Evolutionary conservation across 331 rosid genomes (phyloP).

Genomic region (Phaseolus coccineus): DNA sequence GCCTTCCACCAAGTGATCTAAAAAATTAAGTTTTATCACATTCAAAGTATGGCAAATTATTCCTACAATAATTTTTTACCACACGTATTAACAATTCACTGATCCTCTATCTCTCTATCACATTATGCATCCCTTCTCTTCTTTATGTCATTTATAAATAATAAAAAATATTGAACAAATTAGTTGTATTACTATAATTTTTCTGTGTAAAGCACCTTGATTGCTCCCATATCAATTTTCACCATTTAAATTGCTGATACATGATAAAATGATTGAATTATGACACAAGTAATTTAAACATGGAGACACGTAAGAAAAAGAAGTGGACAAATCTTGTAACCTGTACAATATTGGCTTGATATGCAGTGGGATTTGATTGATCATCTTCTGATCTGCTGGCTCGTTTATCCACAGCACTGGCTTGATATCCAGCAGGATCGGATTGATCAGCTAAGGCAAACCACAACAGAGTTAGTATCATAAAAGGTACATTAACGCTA

Average conservation of each 20-base stretch:
- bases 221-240: too few species aligned
- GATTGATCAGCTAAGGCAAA: slow-evolving; percentile 50
- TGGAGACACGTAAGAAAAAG: not conserved
- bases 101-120: not conserved
- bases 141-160: not conserved
- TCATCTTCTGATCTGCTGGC: slow-evolving; percentile 44
- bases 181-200: not conserved
- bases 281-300: slow-evolving; percentile 1
- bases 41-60: not conserved
- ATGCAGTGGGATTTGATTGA: slow-evolving; percentile 43
- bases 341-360: slow-evolving; percentile 47
- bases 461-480: slow-evolving; percentile 38
- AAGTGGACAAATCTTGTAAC: slow-evolving; percentile 43
- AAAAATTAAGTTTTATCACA: not conserved
- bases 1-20: not conserved
- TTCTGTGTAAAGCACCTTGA: not conserved
- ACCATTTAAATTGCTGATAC: not conserved
- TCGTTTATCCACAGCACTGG: slow-evolving; percentile 34
- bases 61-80: too few species aligned
- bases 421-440: slow-evolving; percentile 41
- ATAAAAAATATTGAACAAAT: not conserved
- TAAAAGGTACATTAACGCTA: slow-evolving; percentile 10
- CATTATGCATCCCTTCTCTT: not conserved
- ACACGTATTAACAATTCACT: not conserved
- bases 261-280: slow-evolving; percentile 31